Percentiles rank a stretch among this genome's conserved stretches.
Conservation (phyloP, 306 rosid species). For the Prunus fruticosa region DNA sequence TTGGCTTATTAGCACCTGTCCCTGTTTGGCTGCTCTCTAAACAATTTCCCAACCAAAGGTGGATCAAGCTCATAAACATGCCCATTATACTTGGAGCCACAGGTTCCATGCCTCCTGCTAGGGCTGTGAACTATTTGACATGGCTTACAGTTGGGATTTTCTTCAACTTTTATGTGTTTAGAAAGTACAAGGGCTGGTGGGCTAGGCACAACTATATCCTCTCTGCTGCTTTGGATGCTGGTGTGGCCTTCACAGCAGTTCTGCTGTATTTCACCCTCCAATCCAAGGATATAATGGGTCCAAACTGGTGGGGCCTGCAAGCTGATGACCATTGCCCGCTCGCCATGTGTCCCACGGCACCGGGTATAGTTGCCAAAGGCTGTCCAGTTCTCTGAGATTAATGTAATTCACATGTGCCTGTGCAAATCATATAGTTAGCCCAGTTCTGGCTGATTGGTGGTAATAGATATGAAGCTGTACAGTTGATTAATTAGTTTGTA, state of each 20-base stretch:
- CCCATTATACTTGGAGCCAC: slow-evolving; percentile 47
- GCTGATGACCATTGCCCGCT: slow-evolving; percentile 50
- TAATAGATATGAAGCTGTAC: background rate
- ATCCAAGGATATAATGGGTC: slow-evolving; percentile 32
- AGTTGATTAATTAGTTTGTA: background rate
- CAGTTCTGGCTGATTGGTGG: background rate
- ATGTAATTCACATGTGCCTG: too few relatives aligned
- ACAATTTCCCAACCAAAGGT: slow-evolving; percentile 43
- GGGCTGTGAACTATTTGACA: slow-evolving; percentile 40
- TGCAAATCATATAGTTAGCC: background rate
- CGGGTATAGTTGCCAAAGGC: slow-evolving; percentile 42
- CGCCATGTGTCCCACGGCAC: slow-evolving; percentile 70
- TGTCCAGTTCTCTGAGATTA: slow-evolving; percentile 44
- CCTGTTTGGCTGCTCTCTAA: slow-evolving; percentile 48
- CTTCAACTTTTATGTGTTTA: slow-evolving; percentile 56
- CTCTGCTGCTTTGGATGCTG: slow-evolving; percentile 73
- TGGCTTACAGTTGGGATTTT: slow-evolving; percentile 64
- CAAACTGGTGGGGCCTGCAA: slow-evolving; percentile 63
- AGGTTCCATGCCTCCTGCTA: slow-evolving; percentile 32
- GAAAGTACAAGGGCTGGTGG: slow-evolving; percentile 57
- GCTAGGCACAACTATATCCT: slow-evolving; percentile 65
- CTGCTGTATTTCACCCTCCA: slow-evolving; percentile 57
- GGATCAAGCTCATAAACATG: slow-evolving; percentile 55
- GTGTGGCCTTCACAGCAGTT: slow-evolving; percentile 56
- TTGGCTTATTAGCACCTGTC: slow-evolving; percentile 52